phyloP scores from a whole-genome alignment of 768 basidiomycete species.

The Trametes meyenii region DNA sequence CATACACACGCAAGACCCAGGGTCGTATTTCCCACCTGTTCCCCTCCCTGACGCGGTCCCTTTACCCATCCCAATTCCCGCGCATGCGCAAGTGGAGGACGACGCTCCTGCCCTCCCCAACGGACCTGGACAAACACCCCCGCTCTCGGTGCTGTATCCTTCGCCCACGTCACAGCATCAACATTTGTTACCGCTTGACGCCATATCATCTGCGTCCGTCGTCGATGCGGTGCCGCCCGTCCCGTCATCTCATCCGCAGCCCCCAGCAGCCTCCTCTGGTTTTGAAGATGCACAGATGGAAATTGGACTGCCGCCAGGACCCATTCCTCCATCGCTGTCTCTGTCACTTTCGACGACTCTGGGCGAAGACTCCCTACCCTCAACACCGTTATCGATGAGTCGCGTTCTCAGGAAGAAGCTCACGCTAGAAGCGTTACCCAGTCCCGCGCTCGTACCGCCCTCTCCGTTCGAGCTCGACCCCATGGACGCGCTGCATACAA shows the following conservation, averaged over 20 bases:
- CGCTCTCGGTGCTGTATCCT: constrained; percentile 25
- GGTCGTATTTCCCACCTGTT: constrained; percentile 28
- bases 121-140: constrained; percentile 28
- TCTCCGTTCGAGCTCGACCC: constrained; percentile 34
- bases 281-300: background rate
- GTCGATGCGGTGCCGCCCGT: background rate
- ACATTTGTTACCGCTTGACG: constrained; percentile 3
- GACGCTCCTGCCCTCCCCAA: background rate
- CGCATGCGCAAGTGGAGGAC: background rate
- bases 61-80: background rate
- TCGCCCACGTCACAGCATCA: constrained; percentile 12
- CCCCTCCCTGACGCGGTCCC: background rate
- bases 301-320: background rate
- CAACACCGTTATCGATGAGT: constrained; percentile 13
- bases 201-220: background rate
- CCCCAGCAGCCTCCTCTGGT: background rate
- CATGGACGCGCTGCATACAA: background rate
- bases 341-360: background rate
- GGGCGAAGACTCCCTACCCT: background rate
- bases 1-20: constrained; percentile 10
- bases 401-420: constrained; percentile 20
- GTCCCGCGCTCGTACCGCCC: constrained; percentile 31
- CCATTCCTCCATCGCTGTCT: background rate
- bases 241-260: background rate
- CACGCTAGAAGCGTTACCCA: constrained; percentile 32